Conservation (phyloP, 352 stramenopile genomes). For the Poterioochromonas sp. region DNA sequence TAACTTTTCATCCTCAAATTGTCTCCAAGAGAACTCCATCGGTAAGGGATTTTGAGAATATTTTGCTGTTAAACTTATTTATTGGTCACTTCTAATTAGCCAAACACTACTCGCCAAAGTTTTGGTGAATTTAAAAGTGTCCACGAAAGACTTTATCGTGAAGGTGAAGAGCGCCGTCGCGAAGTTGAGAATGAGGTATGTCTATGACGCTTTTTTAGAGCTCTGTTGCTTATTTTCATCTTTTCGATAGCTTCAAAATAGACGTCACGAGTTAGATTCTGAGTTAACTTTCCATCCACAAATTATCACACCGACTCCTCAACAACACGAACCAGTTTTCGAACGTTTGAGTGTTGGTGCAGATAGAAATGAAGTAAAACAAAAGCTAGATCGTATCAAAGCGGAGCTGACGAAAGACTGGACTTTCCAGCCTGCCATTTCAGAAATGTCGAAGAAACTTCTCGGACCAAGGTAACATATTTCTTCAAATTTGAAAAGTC, state of each 20-base stretch:
- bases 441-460: background rate
- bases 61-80: background rate
- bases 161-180: background rate
- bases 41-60: background rate
- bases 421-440: background rate
- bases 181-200: background rate
- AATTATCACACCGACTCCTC: too few relatives aligned
- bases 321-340: too few relatives aligned
- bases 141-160: background rate
- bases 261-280: too few relatives aligned
- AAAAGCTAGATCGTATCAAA: background rate
- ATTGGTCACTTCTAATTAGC: background rate
- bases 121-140: background rate
- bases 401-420: slow-evolving; percentile 10
- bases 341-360: too few relatives aligned
- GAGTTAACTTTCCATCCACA: too few relatives aligned
- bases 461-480: background rate
- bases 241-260: too few relatives aligned
- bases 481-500: background rate
- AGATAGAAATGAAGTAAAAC: too few relatives aligned
- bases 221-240: too few relatives aligned
- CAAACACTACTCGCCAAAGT: background rate
- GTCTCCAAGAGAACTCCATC: background rate
- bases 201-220: too few relatives aligned
- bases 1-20: background rate